Evolutionary conservation across 2,329 filamentous ascomycete genomes (phyloP).

Genomic region (Curvularia hawaiiensis): DNA sequence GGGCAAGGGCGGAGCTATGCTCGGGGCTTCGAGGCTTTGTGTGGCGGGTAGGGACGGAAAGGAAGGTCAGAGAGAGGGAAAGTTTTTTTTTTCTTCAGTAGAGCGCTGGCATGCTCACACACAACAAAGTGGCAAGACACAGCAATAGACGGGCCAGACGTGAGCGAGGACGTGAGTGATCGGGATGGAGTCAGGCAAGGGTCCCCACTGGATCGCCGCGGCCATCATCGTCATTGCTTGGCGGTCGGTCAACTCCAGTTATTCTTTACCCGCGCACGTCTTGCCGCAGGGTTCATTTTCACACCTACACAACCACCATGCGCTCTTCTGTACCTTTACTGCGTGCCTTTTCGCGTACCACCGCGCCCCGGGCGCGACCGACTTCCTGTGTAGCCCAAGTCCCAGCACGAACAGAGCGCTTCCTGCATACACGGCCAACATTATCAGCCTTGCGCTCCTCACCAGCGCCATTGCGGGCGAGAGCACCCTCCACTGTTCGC

Average conservation of each 20-base stretch:
- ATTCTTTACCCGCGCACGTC: conserved; percentile 11
- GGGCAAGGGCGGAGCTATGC: conserved; percentile 8
- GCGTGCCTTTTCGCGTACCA: conserved; percentile 28
- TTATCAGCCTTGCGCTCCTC: conserved; percentile 26
- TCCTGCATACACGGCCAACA: conserved; percentile 39
- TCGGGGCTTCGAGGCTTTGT: not conserved
- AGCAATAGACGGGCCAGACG: not conserved
- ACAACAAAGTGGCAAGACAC: not conserved
- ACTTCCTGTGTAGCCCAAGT: conserved; percentile 26
- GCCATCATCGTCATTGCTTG: conserved; percentile 25
- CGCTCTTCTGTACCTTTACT: conserved; percentile 28
- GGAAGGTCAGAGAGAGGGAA: not conserved
- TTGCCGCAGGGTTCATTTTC: not conserved
- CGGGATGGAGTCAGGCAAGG: conserved; percentile 7
- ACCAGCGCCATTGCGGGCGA: conserved; percentile 15
- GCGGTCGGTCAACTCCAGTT: conserved; percentile 10
- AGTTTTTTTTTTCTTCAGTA: not conserved
- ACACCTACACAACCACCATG: conserved; percentile 23
- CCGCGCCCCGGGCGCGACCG: conserved; percentile 21
- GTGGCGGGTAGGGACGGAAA: not conserved
- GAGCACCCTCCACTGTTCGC: conserved; percentile 22
- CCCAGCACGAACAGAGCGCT: conserved; percentile 32
- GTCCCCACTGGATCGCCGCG: conserved; percentile 7
- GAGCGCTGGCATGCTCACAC: not conserved
- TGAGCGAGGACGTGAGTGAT: conserved; percentile 3